These are phyloP conservation scores for Aspergillus luchuensis DNA, from an alignment of 2,329 filamentous ascomycete species.

Conservation along the genomic window DNA sequence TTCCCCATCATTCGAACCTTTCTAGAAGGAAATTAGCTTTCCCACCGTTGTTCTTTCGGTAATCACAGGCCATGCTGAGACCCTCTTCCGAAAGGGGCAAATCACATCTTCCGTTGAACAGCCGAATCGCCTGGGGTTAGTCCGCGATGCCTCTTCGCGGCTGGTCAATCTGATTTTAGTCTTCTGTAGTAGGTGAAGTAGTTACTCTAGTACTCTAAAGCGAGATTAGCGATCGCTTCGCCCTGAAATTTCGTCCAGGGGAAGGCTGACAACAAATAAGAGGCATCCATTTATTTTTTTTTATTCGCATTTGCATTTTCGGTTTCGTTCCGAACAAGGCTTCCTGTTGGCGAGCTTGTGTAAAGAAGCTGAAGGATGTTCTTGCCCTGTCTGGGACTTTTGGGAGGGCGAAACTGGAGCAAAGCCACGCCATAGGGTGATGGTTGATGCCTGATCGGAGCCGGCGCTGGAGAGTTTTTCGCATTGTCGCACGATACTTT, in stretches of 20 bases:
- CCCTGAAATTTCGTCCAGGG: constrained; percentile 16
- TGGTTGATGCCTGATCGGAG: constrained; percentile 10
- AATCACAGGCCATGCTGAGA: constrained; percentile 21
- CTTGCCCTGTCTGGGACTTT: not conserved
- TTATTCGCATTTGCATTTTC: not conserved
- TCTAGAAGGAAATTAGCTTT: constrained; percentile 40
- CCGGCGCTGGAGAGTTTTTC: constrained; percentile 1
- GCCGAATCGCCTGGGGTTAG: constrained; percentile 12
- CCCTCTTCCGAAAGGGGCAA: constrained; percentile 19
- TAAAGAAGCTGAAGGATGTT: not conserved
- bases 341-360: not conserved
- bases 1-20: constrained; percentile 30
- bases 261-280: constrained; percentile 2
- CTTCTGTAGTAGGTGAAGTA: too few species aligned
- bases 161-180: constrained; percentile 2
- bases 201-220: not conserved
- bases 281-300: too few species aligned
- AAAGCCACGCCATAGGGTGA: not conserved
- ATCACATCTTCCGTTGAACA: constrained; percentile 9
- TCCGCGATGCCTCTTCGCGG: not conserved
- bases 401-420: not conserved
- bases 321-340: too few species aligned
- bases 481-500: constrained; percentile 19
- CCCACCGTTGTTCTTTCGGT: constrained; percentile 26
- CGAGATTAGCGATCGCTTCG: not conserved